These are phyloP conservation scores for Epichloe uncinata DNA, from an alignment of 2,329 filamentous ascomycete genomes.

Conservation along the genomic window DNA sequence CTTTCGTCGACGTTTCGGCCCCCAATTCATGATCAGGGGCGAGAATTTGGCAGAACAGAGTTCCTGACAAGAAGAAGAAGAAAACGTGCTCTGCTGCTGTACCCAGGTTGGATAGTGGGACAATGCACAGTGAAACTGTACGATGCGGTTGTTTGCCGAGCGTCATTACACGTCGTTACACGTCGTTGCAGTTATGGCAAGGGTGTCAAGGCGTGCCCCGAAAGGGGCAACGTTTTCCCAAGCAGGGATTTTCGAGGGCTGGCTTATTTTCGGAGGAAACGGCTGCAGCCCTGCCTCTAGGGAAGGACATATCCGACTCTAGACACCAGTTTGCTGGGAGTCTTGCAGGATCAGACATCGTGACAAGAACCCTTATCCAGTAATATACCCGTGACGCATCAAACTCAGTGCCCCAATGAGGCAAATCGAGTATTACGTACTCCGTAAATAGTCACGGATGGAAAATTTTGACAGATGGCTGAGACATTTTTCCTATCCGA, in stretches of 20 bases:
- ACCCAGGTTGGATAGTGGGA: neutral
- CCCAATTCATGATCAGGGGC: neutral
- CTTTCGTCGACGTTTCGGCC: neutral
- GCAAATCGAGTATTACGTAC: neutral
- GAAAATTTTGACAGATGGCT: neutral
- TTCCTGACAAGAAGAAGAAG: neutral
- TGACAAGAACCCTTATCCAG: neutral
- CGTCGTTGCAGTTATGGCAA: neutral
- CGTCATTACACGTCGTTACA: no score
- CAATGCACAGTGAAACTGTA: neutral
- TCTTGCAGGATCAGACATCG: neutral
- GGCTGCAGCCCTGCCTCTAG: neutral
- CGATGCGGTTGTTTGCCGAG: conserved; percentile 2
- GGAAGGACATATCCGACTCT: neutral
- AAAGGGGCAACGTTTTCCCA: neutral
- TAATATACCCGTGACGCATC: neutral
- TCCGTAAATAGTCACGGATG: neutral
- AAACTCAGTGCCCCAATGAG: neutral
- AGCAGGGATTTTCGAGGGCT: neutral
- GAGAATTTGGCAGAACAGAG: neutral
- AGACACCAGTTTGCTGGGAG: neutral
- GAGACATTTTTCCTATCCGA: conserved; percentile 1
- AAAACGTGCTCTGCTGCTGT: neutral
- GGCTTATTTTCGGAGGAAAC: neutral
- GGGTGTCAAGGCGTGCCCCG: neutral